Evolutionary conservation across 2,329 filamentous ascomycete species (phyloP).

Genomic region (Chaetomiaceae sp.): DNA sequence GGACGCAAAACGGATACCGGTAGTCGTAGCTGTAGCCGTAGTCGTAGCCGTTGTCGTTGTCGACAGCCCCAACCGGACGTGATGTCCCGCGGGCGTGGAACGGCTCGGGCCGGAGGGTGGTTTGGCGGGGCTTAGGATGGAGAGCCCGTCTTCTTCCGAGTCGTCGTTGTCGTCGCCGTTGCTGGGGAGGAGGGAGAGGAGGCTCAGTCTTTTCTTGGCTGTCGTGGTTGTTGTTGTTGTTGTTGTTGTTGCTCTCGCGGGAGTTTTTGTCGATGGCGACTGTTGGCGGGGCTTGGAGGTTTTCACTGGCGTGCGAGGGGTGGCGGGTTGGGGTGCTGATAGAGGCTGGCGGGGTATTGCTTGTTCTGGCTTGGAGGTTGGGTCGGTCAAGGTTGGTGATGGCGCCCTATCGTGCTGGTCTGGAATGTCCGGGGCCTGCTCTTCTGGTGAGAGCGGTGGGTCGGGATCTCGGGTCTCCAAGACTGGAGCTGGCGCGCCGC

Average conservation of each 20-base stretch:
- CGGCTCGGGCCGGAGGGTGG: constrained; percentile 9
- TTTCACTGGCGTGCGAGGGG: not conserved
- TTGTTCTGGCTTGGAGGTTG: not conserved
- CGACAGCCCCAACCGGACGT: constrained; percentile 4
- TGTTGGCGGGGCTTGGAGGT: constrained; percentile 1
- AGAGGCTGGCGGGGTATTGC: too few species aligned
- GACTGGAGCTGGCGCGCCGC: too few species aligned
- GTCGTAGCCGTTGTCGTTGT: too few species aligned
- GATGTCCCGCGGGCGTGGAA: constrained; percentile 9
- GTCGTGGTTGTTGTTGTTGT: constrained; percentile 11
- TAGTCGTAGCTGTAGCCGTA: too few species aligned
- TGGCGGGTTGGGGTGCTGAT: not conserved
- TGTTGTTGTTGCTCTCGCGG: constrained; percentile 7
- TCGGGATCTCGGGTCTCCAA: constrained; percentile 2
- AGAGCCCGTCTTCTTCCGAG: constrained; percentile 37
- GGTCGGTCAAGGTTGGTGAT: constrained; percentile 16
- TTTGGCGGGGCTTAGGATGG: constrained; percentile 27
- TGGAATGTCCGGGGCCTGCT: not conserved
- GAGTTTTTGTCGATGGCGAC: not conserved
- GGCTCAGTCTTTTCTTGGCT: constrained; percentile 32
- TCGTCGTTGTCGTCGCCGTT: constrained; percentile 34
- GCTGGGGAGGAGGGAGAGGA: constrained; percentile 42
- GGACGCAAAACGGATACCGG: too few species aligned
- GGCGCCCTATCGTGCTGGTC: not conserved
- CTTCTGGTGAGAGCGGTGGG: not conserved